A percentile compares a stretch with the other conserved stretches of the same genome.
Evolutionary conservation across 495 filamentous ascomycete species (phyloP).

Genomic region (Penicillium paradoxum): DNA sequence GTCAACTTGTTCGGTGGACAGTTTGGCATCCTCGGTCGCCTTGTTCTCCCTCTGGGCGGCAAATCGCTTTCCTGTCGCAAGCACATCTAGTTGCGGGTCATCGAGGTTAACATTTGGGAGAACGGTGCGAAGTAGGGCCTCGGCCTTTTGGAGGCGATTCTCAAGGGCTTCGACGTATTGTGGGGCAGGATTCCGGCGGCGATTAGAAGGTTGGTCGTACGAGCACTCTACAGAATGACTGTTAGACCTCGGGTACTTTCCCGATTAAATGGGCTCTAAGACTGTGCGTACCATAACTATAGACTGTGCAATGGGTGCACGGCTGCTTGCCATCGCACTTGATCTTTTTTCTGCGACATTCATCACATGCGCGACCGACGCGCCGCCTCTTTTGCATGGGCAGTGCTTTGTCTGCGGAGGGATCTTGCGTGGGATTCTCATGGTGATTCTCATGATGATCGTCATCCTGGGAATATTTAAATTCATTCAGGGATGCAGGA

Average conservation of each 20-base stretch:
- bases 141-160: slow-evolving; percentile 74
- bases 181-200: slow-evolving; percentile 87
- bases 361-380: slow-evolving; percentile 91
- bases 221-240: slow-evolving; percentile 69
- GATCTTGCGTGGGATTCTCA: slow-evolving; percentile 17
- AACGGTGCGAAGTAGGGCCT: slow-evolving; percentile 71
- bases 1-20: slow-evolving; percentile 13
- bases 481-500: slow-evolving; percentile 13
- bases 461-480: slow-evolving; percentile 29
- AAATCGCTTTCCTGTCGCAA: slow-evolving; percentile 50
- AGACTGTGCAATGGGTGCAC: slow-evolving; percentile 95
- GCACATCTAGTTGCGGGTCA: slow-evolving; percentile 72
- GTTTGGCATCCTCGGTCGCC: slow-evolving; percentile 7
- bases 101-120: slow-evolving; percentile 81
- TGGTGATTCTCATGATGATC: slow-evolving; percentile 19
- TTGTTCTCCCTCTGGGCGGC: slow-evolving; percentile 28
- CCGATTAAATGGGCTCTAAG: slow-evolving; percentile 11
- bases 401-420: slow-evolving; percentile 31
- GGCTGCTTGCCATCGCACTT: slow-evolving; percentile 98
- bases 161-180: slow-evolving; percentile 94
- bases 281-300: slow-evolving; percentile 82
- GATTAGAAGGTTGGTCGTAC: slow-evolving; percentile 96
- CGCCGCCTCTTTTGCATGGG: slow-evolving; percentile 83
- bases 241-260: slow-evolving; percentile 26
- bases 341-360: slow-evolving; percentile 96